These are phyloP conservation scores for Colletotrichum lupini DNA, from an alignment of 2,329 filamentous ascomycete genomes.

Conservation along the genomic window DNA sequence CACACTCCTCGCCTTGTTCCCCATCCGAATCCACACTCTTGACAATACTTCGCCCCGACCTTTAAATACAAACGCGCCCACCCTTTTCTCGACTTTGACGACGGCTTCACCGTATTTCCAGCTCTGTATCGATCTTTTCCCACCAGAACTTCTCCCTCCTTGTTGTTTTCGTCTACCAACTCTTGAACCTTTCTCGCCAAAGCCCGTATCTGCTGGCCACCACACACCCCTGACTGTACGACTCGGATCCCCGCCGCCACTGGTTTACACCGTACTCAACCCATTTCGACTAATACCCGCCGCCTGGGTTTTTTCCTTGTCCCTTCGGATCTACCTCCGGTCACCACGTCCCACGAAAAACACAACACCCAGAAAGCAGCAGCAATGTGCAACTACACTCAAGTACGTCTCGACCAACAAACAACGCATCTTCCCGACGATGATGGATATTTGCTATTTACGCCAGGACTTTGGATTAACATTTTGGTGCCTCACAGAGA, in stretches of 20 bases:
- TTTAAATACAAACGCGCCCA: conserved; percentile 22
- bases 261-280: neutral
- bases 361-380: neutral
- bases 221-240: neutral
- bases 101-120: neutral
- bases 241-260: neutral
- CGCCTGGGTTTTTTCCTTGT: neutral
- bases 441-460: too few species aligned
- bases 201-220: neutral
- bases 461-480: conserved; percentile 21
- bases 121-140: neutral
- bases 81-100: neutral
- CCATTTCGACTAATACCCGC: neutral
- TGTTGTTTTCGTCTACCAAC: neutral
- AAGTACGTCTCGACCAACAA: conserved; percentile 44
- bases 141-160: neutral
- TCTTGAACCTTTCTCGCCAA: neutral
- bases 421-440: neutral
- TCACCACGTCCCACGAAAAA: neutral
- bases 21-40: neutral
- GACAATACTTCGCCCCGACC: neutral
- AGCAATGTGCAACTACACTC: conserved; percentile 63
- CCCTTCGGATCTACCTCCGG: neutral
- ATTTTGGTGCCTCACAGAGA: conserved; percentile 47
- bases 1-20: neutral